Conservation (phyloP, 1,284 basidiomycete genomes). For the Pseudozyma tsukubaensis region DNA sequence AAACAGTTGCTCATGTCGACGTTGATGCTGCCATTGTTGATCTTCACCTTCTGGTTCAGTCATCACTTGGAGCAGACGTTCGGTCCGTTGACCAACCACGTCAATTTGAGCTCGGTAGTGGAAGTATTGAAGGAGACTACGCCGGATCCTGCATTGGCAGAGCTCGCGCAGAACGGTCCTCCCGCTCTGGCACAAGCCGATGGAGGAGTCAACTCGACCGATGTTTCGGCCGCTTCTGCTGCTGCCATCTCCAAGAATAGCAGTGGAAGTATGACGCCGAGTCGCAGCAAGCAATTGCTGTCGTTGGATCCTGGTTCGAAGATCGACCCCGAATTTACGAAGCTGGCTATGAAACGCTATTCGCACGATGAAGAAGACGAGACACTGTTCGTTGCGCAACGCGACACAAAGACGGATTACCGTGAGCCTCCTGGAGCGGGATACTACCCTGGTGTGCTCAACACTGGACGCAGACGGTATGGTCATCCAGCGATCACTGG, state of each 20-base stretch:
- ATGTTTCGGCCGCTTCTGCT: conserved; percentile 1
- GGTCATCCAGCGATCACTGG: conserved; percentile 65
- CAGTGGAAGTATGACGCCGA: conserved; percentile 20
- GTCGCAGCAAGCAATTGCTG: conserved; percentile 28
- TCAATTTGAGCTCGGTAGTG: conserved; percentile 59
- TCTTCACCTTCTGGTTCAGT: conserved; percentile 81
- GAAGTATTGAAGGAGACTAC: conserved; percentile 40
- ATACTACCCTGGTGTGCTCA: conserved; percentile 61
- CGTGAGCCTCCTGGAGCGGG: conserved; percentile 58
- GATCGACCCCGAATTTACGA: conserved; percentile 44
- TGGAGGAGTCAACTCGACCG: conserved; percentile 3
- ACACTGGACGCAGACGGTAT: conserved; percentile 55
- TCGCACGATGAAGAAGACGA: conserved; percentile 84
- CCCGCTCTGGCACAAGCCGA: conserved; percentile 17
- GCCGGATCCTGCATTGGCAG: conserved; percentile 21
- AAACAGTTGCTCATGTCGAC: conserved; percentile 81
- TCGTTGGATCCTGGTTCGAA: conserved; percentile 31
- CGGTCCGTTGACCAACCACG: conserved; percentile 81
- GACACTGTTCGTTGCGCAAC: conserved; percentile 82
- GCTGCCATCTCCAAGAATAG: not conserved
- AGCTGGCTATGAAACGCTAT: conserved; percentile 74
- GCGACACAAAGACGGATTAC: conserved; percentile 63
- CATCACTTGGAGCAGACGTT: conserved; percentile 80
- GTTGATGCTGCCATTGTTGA: conserved; percentile 81
- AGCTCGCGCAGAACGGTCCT: conserved; percentile 41